Evolutionary conservation across 495 filamentous ascomycete species (phyloP).

Genomic region (Glarea lozoyensis): DNA sequence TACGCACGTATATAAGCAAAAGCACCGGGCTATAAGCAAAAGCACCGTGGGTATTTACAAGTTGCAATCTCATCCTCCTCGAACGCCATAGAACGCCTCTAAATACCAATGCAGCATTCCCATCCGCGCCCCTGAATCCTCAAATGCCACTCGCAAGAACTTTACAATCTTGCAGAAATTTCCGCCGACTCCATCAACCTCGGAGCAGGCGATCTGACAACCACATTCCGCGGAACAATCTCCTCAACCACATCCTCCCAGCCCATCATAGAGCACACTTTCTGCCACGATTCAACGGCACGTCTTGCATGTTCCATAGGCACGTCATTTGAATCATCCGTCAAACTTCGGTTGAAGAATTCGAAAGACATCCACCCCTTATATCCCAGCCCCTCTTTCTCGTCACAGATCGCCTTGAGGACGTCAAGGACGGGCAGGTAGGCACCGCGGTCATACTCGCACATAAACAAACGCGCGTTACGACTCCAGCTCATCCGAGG

Average conservation of each 20-base stretch:
- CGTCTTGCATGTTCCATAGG: slow-evolving; percentile 55
- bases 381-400: slow-evolving; percentile 42
- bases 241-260: slow-evolving; percentile 21
- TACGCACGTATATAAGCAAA: too few relatives aligned
- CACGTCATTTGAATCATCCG: slow-evolving; percentile 38
- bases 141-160: too few relatives aligned
- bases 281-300: slow-evolving; percentile 56
- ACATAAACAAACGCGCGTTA: slow-evolving; percentile 69
- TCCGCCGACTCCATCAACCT: too few relatives aligned
- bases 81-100: too few relatives aligned
- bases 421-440: slow-evolving; percentile 65
- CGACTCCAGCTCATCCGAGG: slow-evolving; percentile 73
- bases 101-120: too few relatives aligned
- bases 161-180: too few relatives aligned
- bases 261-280: slow-evolving; percentile 41
- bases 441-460: slow-evolving; percentile 58
- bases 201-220: too few relatives aligned
- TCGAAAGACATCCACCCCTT: slow-evolving; percentile 75
- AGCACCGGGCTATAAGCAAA: too few relatives aligned
- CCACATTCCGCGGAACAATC: too few relatives aligned
- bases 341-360: slow-evolving; percentile 62
- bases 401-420: slow-evolving; percentile 50
- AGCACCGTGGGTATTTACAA: too few relatives aligned
- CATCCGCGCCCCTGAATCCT: too few relatives aligned
- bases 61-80: too few relatives aligned